Conservation (phyloP, 1,284 basidiomycete genomes). For the Filobasidium uniguttulatum region DNA sequence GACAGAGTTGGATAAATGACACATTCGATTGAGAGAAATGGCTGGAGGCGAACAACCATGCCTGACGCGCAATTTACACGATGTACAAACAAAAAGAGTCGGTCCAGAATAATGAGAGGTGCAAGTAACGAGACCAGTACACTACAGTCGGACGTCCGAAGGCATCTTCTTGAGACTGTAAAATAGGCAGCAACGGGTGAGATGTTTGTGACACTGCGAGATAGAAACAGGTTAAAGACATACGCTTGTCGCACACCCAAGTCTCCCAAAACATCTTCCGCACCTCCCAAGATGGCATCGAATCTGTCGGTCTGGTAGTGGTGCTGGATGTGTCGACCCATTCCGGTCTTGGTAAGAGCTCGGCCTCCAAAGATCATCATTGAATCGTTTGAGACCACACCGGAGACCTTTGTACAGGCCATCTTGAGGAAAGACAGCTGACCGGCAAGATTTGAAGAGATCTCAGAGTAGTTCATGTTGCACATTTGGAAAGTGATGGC, state of each 20-base stretch:
- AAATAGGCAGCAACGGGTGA: not conserved
- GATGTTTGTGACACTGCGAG: not conserved
- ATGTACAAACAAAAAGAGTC: too few species aligned
- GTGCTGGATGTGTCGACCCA: slow-evolving; percentile 44
- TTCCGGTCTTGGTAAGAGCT: slow-evolving; percentile 43
- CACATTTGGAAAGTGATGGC: slow-evolving; percentile 16
- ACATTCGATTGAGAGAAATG: too few species aligned
- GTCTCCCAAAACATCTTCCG: slow-evolving; percentile 41
- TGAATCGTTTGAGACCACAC: slow-evolving; percentile 40
- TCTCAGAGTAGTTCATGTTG: slow-evolving; percentile 61
- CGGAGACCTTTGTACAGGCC: slow-evolving; percentile 40
- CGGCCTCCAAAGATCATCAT: slow-evolving; percentile 31
- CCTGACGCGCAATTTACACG: too few species aligned
- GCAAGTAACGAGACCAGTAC: too few species aligned
- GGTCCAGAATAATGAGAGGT: too few species aligned
- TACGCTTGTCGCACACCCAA: slow-evolving; percentile 42
- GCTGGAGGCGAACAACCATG: too few species aligned
- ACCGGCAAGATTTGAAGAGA: slow-evolving; percentile 41
- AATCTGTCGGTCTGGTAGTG: slow-evolving; percentile 59
- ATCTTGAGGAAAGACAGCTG: slow-evolving; percentile 44
- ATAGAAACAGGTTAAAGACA: slow-evolving; percentile 13
- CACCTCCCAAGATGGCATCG: slow-evolving; percentile 51
- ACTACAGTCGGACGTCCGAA: slow-evolving; percentile 27
- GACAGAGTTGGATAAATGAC: too few species aligned
- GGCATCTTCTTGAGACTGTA: slow-evolving; percentile 34